These are phyloP conservation scores for Zalaria sp. DNA, from an alignment of 2,329 filamentous ascomycete species.

Conservation along the genomic window DNA sequence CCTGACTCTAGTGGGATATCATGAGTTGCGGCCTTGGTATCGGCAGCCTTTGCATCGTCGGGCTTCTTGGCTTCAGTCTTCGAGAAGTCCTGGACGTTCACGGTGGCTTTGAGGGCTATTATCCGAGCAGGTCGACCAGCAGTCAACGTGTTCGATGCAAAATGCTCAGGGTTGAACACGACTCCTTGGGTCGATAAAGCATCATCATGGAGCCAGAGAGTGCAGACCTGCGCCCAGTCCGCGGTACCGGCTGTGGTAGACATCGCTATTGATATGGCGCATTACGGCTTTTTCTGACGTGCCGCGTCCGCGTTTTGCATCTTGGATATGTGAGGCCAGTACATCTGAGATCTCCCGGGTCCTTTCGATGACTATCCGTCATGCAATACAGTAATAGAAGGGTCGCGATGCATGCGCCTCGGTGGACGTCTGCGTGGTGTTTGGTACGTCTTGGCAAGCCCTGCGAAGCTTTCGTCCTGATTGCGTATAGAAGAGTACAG, in stretches of 20 bases:
- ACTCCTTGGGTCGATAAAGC: constrained; percentile 6
- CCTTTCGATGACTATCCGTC: no score
- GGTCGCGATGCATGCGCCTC: no score
- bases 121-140: constrained; percentile 4
- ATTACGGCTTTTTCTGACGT: no score
- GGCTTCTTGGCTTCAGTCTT: not conserved
- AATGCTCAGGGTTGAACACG: constrained; percentile 5
- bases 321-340: no score
- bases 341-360: no score
- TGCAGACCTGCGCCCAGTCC: constrained; percentile 1
- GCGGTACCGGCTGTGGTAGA: not conserved
- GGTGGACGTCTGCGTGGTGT: no score
- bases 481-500: no score
- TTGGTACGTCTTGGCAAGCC: no score
- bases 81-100: constrained; percentile 4
- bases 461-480: no score
- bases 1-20: not conserved
- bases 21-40: constrained; percentile 1
- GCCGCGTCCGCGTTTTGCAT: no score
- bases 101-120: constrained; percentile 1
- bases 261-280: not conserved
- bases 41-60: not conserved
- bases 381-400: no score
- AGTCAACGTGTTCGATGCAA: constrained; percentile 3
- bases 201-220: constrained; percentile 7